phyloP scores from a whole-genome alignment of 2,329 filamentous ascomycete genomes.

The Beauveria australis region DNA sequence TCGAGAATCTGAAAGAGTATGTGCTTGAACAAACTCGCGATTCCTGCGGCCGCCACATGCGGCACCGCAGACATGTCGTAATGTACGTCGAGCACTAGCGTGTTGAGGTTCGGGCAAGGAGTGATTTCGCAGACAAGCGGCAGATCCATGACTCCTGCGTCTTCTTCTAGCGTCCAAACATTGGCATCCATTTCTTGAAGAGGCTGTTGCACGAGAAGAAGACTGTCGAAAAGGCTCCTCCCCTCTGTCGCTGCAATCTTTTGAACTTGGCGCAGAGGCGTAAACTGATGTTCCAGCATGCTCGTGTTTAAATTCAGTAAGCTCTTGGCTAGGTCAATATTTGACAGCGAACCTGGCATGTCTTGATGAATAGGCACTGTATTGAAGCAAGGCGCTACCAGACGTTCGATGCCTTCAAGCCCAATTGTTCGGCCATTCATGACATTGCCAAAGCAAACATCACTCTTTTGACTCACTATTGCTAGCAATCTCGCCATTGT shows the following conservation, averaged over 20 bases:
- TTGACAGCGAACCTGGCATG: constrained; percentile 38
- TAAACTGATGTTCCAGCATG: constrained; percentile 62
- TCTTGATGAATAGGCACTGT: constrained; percentile 65
- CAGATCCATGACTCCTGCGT: constrained; percentile 60
- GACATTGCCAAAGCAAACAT: constrained; percentile 83
- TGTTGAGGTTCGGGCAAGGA: constrained; percentile 44
- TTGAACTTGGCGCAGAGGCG: constrained; percentile 65
- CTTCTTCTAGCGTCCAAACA: constrained; percentile 49
- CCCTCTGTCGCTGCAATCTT: constrained; percentile 27
- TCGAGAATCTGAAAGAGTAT: constrained; percentile 20
- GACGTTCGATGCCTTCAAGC: constrained; percentile 56
- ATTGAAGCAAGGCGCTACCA: constrained; percentile 91
- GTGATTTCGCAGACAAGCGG: constrained; percentile 70
- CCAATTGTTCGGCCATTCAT: constrained; percentile 66
- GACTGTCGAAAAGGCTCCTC: constrained; percentile 64
- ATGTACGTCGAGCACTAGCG: constrained; percentile 53
- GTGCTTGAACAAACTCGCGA: constrained; percentile 25
- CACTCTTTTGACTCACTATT: constrained; percentile 43
- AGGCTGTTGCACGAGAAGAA: constrained; percentile 69
- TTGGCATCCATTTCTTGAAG: constrained; percentile 44
- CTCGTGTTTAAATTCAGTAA: constrained; percentile 56
- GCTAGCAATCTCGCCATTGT: constrained; percentile 62
- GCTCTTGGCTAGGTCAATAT: constrained; percentile 47
- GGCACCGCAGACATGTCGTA: constrained; percentile 40
- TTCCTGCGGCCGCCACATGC: constrained; percentile 18